Conservation (phyloP, 2,329 filamentous ascomycete genomes). For the Zarea fungicola region DNA sequence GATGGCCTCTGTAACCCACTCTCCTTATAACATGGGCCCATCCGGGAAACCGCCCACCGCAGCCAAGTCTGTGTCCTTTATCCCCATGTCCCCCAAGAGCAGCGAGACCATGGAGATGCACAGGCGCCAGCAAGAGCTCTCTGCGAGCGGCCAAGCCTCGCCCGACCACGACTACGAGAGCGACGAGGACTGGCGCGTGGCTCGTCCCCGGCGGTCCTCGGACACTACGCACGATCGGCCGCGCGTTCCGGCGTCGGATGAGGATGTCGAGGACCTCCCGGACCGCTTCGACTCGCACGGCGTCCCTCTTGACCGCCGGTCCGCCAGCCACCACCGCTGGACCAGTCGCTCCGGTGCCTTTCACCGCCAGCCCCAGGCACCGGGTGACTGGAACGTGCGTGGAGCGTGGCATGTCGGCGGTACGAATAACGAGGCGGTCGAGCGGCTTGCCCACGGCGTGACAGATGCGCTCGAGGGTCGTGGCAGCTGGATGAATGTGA, state of each 20-base stretch:
- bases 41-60: slow-evolving; percentile 8
- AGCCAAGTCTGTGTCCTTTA: slow-evolving; percentile 41
- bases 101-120: slow-evolving; percentile 40
- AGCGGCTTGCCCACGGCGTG: slow-evolving; percentile 29
- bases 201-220: slow-evolving; percentile 25
- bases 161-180: slow-evolving; percentile 17
- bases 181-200: slow-evolving; percentile 17
- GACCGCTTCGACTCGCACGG: slow-evolving; percentile 44
- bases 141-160: slow-evolving; percentile 16
- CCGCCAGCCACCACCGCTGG: slow-evolving; percentile 21
- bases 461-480: slow-evolving; percentile 25
- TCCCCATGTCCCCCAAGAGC: slow-evolving; percentile 46
- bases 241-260: slow-evolving; percentile 25
- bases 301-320: slow-evolving; percentile 30
- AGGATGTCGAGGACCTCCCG: slow-evolving; percentile 40
- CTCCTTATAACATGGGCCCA: background rate
- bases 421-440: slow-evolving; percentile 37
- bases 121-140: slow-evolving; percentile 28
- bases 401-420: slow-evolving; percentile 43
- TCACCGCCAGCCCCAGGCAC: slow-evolving; percentile 28
- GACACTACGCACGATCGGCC: slow-evolving; percentile 31
- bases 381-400: slow-evolving; percentile 30
- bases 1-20: too few species aligned
- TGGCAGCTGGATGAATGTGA: slow-evolving; percentile 21
- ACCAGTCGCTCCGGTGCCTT: slow-evolving; percentile 39